phyloP scores from a whole-genome alignment of 495 filamentous ascomycete genomes.

The Lophiostoma macrostomum region DNA sequence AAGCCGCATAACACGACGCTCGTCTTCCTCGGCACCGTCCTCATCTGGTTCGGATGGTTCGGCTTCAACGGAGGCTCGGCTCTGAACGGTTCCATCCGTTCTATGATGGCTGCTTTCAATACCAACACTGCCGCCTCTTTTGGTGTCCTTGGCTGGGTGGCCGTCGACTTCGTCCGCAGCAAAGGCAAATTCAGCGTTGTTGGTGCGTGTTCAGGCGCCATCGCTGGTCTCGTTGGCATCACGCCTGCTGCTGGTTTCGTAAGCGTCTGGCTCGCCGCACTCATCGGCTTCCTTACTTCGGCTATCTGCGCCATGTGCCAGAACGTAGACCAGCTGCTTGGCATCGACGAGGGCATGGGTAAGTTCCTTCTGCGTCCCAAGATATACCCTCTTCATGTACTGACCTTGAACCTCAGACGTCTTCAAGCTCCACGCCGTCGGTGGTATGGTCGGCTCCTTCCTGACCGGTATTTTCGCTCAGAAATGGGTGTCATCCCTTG shows the following conservation, averaged over 20 bases:
- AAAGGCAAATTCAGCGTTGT: conserved; percentile 57
- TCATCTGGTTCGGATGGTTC: conserved; percentile 62
- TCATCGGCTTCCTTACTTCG: conserved; percentile 59
- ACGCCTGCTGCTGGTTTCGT: conserved; percentile 63
- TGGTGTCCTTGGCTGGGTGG: conserved; percentile 58
- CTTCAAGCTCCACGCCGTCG: conserved; percentile 61
- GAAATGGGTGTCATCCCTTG: conserved; percentile 42
- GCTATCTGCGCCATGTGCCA: conserved; percentile 51
- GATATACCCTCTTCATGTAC: no score
- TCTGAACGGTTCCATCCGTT: conserved; percentile 55
- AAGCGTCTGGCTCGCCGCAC: conserved; percentile 53
- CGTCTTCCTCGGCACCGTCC: conserved; percentile 56
- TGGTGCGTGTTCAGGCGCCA: conserved; percentile 59
- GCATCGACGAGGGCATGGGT: conserved; percentile 60
- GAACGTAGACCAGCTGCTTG: conserved; percentile 56
- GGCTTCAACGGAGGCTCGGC: conserved; percentile 63
- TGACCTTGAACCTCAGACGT: no score
- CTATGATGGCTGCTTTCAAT: conserved; percentile 59
- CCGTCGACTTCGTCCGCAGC: conserved; percentile 57
- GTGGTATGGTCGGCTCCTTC: conserved; percentile 60
- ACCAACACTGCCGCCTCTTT: conserved; percentile 59
- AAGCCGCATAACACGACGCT: conserved; percentile 56
- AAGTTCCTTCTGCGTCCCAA: no score
- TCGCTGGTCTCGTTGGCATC: conserved; percentile 63
- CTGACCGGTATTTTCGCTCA: conserved; percentile 62